Conservation (phyloP, 108 stramenopile species). For the Pseudonitzschia multiseries region DNA sequence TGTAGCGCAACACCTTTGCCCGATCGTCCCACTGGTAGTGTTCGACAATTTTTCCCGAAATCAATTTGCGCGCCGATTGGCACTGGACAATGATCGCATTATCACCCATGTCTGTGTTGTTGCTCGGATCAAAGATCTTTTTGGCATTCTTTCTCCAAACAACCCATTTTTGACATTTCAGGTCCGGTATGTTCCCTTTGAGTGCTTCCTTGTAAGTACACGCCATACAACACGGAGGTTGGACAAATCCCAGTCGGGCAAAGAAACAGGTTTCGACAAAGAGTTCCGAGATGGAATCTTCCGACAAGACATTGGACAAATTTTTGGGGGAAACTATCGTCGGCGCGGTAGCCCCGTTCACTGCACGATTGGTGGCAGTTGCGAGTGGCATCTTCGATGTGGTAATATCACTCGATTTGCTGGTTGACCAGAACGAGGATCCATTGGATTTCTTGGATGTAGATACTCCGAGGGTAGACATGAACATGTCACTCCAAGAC, state of each 20-base stretch:
- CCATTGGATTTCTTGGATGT: not conserved
- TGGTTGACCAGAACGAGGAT: not conserved
- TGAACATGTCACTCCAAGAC: constrained; percentile 14
- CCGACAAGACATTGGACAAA: constrained; percentile 22
- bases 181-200: constrained; percentile 6
- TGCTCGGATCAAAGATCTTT: constrained; percentile 54
- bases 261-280: constrained; percentile 77
- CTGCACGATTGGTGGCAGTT: constrained; percentile 2
- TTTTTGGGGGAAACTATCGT: constrained; percentile 6
- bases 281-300: constrained; percentile 34
- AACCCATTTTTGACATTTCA: constrained; percentile 35
- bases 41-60: constrained; percentile 52
- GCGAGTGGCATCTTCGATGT: not conserved
- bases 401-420: not conserved
- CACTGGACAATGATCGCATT: constrained; percentile 65
- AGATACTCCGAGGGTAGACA: not conserved
- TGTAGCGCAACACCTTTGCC: not conserved
- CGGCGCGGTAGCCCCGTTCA: not conserved
- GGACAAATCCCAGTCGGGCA: constrained; percentile 76
- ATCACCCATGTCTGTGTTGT: constrained; percentile 35
- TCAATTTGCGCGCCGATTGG: constrained; percentile 47
- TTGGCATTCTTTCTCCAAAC: constrained; percentile 67
- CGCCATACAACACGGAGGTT: constrained; percentile 71
- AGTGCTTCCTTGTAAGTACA: constrained; percentile 56
- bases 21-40: constrained; percentile 34